A percentile compares a stretch with the other conserved stretches of the same genome.
phyloP scores from a whole-genome alignment of 2,329 filamentous ascomycete species.

The Ceratocystis eucalypticola region DNA sequence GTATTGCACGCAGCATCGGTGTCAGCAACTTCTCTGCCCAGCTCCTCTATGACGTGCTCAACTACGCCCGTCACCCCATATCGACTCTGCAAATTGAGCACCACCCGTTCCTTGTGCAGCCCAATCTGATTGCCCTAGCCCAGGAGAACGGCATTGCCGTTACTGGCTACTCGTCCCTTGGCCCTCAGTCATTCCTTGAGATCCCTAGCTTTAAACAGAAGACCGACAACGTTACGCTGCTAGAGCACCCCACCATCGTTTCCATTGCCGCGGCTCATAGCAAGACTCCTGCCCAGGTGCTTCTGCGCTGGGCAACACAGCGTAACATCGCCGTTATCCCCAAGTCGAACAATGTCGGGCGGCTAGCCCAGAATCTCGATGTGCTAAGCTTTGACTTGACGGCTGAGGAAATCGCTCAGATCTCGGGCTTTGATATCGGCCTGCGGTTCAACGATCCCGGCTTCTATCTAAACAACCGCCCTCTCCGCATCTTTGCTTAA shows the following conservation, averaged over 20 bases:
- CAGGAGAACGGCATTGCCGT: constrained; percentile 57
- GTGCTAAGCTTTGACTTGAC: constrained; percentile 52
- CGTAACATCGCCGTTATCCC: constrained; percentile 68
- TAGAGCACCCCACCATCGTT: constrained; percentile 54
- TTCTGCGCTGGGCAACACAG: constrained; percentile 81
- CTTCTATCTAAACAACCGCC: constrained; percentile 29
- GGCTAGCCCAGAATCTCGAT: constrained; percentile 53
- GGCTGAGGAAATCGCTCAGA: constrained; percentile 51
- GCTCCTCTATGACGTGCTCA: constrained; percentile 64
- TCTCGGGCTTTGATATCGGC: constrained; percentile 49
- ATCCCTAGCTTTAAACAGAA: constrained; percentile 33
- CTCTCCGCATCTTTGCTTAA: constrained; percentile 41
- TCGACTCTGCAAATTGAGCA: constrained; percentile 79
- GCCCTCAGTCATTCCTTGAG: constrained; percentile 65
- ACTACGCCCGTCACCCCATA: constrained; percentile 60
- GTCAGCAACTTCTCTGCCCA: constrained; percentile 65
- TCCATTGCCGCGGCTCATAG: constrained; percentile 53
- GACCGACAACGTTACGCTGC: constrained; percentile 51
- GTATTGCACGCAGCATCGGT: too few species aligned
- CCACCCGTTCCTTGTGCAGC: constrained; percentile 76
- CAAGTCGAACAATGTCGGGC: constrained; percentile 47
- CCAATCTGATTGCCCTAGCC: constrained; percentile 54
- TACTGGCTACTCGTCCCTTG: constrained; percentile 76
- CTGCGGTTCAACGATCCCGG: constrained; percentile 62
- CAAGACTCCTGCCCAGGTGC: constrained; percentile 65